Evolutionary conservation across 1,284 basidiomycete species (phyloP), one percentile per base, ranked within the genome.

Genomic region (Veloporphyrellus conicus): DNA sequence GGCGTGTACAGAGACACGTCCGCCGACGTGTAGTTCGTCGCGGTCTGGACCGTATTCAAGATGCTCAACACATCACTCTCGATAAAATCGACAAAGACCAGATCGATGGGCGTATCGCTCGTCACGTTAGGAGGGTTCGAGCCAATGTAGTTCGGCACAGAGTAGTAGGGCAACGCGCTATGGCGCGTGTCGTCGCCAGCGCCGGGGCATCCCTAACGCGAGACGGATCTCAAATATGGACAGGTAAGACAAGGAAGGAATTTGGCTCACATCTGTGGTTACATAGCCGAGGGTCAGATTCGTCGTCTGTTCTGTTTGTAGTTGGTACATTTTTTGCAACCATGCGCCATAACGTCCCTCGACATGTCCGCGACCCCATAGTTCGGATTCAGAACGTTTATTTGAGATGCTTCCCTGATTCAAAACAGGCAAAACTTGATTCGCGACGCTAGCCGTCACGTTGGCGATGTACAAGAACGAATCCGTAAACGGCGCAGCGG

Each of bases 21-120:
- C 6, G 68, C 60, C 1, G 61, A 60, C 6, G 78, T 76, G 59
- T 77, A 86, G 6, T 61, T 71, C 60, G 71, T 76, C 15, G 50
- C 60, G n/a, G 37, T 75, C 63, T 82, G 79, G 22, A 82, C 55
- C 4, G 47, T 28, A 58, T 87, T 89, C 41, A 87, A 61, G 42
- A 79, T 74, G 14, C 54, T 43, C 42, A 88, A 54, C 36, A 87
- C 60, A 49, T 78, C 67, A 4, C 52, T 51, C 61, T 76, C 71
- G 56, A 86, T 81, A 63, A 87, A 88, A 64, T 81, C 70, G 37
- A 84, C 71, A 60, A 87, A 88, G 38, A 88, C 78, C 22, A 89
- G 71, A 58, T 88, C 85, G 53, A 88, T 71, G 0, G 71, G 70
- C 0, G 76, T 72, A 48, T 75, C 71, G 48, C 68, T 69, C 0